Base-by-base conservation (phyloP, 1,284 basidiomycete genomes). In the Xanthoconium separans region DNA sequence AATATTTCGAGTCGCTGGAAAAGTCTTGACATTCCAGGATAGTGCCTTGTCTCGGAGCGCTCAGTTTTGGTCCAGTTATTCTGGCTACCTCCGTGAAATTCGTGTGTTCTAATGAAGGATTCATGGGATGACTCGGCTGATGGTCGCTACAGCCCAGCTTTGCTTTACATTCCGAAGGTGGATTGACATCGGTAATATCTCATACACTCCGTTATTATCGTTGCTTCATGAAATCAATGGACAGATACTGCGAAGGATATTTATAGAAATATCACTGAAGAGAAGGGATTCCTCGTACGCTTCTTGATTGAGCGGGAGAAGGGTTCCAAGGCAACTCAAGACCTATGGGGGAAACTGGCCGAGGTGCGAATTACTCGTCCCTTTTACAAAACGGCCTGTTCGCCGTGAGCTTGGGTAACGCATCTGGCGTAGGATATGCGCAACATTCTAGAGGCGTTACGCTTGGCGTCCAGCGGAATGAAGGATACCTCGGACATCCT, bases 41-140 rank as follows among this genome's bases (percentile, higher is more conserved):
- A 90, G 87, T 54, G 86, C 89, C 13, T 70, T 90, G 27, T 83
- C 87, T 15, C 75, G 87, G 50, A 90, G 89, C 64, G 80, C 88
- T 9, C 87, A 90, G 62, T 85, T 84, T 62, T 90, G 89, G 88
- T 87, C 89, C 9, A 89, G 87, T 58, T 91, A 89, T 67, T 90
- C 87, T 6, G 87, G 89, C 0, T 89, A 91, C 69, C 75, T 90
- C 48, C 80, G 87, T 47, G 87, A 90, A 76, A 78, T 88, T 51
- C 81, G 87, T 87, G 64, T 63, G 85, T 73, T 50, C 53, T 63
- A 61, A 65, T 51, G 39, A 51, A 27, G 31, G 51, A 45, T 50
- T 49, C 56, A 54, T 54, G 48, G 57, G 47, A 44, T 39, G 55
- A 45, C 22, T 55, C 52, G 42, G 47, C 53, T 61, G 57, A 62